Evolutionary conservation across 192 early-diverging fungal genomes (phyloP), one percentile per base, ranked within the genome.

Genomic region (Entomortierella chlamydospora): DNA sequence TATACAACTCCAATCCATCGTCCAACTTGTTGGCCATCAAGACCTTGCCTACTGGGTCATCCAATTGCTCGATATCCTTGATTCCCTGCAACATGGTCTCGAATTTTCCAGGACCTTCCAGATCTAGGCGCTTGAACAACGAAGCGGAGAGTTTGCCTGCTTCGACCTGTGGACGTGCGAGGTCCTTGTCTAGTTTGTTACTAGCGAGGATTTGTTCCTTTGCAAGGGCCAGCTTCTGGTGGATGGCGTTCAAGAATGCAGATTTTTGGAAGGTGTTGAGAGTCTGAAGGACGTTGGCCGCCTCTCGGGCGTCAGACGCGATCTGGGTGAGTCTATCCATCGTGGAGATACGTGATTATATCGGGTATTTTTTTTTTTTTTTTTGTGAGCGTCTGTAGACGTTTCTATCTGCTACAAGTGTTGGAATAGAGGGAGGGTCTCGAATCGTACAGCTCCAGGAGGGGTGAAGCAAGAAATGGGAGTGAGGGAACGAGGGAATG

Each of bases 51-150:
- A 91, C 91, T 7, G 98, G 98, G 69, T 98, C 96, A 10, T 86
- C 72, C 45, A 99, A 89, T 18, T 87, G 72, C 66, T 90, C 93
- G 49, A 99, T 94, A 71, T 99, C 98, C 51, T 87, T 80, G 53
- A 99, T 92, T 28, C 98, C 96, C 59, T 95, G 88, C 49, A 98
- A 81, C 74, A 99, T 89, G 13, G 93, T 87, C 29, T 91, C 83
- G 61, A 88, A 97, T 83, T 99, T 99, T 72, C 94, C 93, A 23
- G 88, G 91, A 10, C 89, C 90, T 49, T 87, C 86, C 26, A 99
- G 87, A 79, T 97, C 97, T 9, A 99, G 87, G 7, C 97, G 91
- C 70, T 95, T 96, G 83, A 91, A 94, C 26, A 97, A 86, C 4
- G 95, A 90, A 0, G 70, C 41, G 1, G 93, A 93, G 5, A 97